Base-by-base conservation (phyloP, 495 filamentous ascomycete species). In the Penicillium soppii region DNA sequence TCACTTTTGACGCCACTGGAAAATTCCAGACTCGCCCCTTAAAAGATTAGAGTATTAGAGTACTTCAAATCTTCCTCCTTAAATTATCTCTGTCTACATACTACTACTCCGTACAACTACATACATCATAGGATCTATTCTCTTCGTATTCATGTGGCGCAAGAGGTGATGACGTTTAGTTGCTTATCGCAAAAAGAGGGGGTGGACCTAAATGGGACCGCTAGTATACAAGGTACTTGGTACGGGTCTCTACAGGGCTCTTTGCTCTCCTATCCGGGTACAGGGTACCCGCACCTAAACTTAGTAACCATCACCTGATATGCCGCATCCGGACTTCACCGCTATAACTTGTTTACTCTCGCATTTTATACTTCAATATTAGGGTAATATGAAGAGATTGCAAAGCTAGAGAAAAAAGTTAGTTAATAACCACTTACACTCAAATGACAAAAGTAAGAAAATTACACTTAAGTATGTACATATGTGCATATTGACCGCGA, bases 161-260 rank as follows among this genome's bases (percentile, higher is more conserved):
- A 35, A 36, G 30, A 15, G 43, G 20, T 55, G 50, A 65, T 65
- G 62, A 65, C 62, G 62, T 65, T 52, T 29, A 48, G 44, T 43
- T 49, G 49, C 56, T 63, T 63, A 63, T 66, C 62, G 62, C 33
- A 22, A 63, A 66, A 63, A 63, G 62, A 66, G 62, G 62, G 62
- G 62, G 62, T 61, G 62, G 62, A 54, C 25, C 48, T 37, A 12
- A 21, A 29, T 43, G 29, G 30, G 23, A 30, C 33, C 48, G 39
- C 48, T 51, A 51, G 37, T 21, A 23, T 33, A 43, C 39, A 49
- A 41, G 37, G 48, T 51, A 51, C 48, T 21, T 35, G 47, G 48
- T 51, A 51, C 48, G 48, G 48, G 48, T 27, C 48, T 51, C 9
- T 42, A 25, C 15, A 22, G 29, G 48, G 48, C 27, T 33, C 36